A percentile compares a stretch with the other conserved stretches of the same genome.
Conservation (phyloP, 441 rosid species). For the Erysimum cheiri region DNA sequence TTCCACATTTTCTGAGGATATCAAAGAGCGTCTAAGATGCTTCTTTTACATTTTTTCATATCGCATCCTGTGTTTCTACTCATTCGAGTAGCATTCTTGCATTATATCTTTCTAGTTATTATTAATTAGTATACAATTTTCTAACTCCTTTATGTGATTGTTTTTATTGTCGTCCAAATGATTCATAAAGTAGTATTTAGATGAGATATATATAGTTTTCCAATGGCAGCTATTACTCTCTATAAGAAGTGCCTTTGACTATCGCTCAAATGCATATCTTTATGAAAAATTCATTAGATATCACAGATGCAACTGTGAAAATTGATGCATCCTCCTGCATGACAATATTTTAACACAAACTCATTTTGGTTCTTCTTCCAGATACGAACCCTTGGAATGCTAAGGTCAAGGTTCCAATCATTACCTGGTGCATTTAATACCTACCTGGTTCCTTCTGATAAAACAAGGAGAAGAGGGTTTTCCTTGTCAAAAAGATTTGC, state of each 20-base stretch:
- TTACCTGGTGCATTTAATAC: conserved; percentile 95
- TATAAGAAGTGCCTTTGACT: conserved; percentile 6
- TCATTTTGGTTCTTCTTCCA: conserved; percentile 38
- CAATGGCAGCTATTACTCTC: conserved; percentile 8
- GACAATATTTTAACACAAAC: conserved; percentile 12
- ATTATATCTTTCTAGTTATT: not conserved
- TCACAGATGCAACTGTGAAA: not conserved
- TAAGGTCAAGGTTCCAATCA: conserved; percentile 96
- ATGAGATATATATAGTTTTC: not conserved
- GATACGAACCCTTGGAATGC: conserved; percentile 98
- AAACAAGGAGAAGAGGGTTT: conserved; percentile 80
- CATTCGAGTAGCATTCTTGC: not conserved
- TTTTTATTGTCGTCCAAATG: conserved; percentile 4
- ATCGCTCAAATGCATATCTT: conserved; percentile 2
- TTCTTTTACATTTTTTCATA: conserved; percentile 1
- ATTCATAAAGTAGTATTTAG: not conserved
- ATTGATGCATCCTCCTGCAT: conserved; percentile 5
- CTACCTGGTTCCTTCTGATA: conserved; percentile 88
- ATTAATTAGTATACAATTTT: not conserved
- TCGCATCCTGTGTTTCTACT: not conserved
- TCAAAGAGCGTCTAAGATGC: not conserved
- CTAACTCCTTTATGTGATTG: not conserved
- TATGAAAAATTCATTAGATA: conserved; percentile 9
- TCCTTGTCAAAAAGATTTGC: conserved; percentile 85
- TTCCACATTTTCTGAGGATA: conserved; percentile 1